Base-by-base conservation (phyloP, 1,284 basidiomycete genomes). In the Neotropicomus parvogracilis region DNA sequence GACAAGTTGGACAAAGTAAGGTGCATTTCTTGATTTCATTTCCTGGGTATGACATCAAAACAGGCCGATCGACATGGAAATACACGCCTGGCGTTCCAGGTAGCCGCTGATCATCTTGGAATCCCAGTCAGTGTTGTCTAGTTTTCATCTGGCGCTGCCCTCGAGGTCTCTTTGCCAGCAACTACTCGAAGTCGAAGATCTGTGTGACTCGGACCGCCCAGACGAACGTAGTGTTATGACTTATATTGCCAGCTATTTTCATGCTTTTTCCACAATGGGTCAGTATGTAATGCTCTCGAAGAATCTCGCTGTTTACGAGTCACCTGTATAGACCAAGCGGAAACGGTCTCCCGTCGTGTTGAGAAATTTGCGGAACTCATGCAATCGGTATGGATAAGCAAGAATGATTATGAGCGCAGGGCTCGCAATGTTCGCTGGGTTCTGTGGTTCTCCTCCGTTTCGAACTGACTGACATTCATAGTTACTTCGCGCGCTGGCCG, bases 251-350 rank as follows among this genome's bases (percentile, higher is more conserved):
- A 93, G 93, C 62, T 98, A 81, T 70, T 99, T 99, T 75, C 95
- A 99, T 66, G 95, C 95, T 0, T 99, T 99, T 67, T 95, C 93
- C 0, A 87, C 91, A 1, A 95, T 97, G 86, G 92, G 93, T 92
- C 57, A 54, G 80, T 65, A 11, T 3, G 24, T 32, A 5, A 20
- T 33, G 20, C 33, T 36, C 19, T 48, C n/a, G 13, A 24, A 20
- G 13, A n/a, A 13, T 37, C 2, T 26, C 10, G 0, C 21, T 24
- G 14, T 20, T 45, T 29, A 46, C 17, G 16, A 13, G 32, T 34
- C 12, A n/a, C 16, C 3, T 19, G 7, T 50, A 29, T 36, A 95
- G 94, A 98, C 60, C 94, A 97, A 68, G 88, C 91, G 6, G 93
- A 97, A 65, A 97, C 92, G 0, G 93, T 94, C 16, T 91, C 92